Conservation (phyloP, 1,284 basidiomycete species). For the Megacollybia platyphylla region DNA sequence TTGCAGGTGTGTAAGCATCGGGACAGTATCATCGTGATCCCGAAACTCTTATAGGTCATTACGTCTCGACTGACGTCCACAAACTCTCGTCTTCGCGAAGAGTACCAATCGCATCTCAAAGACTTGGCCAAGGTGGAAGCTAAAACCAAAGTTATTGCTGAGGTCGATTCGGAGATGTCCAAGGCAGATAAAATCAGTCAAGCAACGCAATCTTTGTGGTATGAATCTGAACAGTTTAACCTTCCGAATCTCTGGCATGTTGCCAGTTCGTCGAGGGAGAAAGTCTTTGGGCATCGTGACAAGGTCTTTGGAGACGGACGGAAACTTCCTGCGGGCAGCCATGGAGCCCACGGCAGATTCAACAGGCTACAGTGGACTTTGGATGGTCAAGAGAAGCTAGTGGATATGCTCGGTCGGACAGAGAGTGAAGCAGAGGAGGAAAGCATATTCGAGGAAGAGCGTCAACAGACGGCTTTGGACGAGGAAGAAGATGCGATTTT, state of each 20-base stretch:
- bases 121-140: conserved; percentile 32
- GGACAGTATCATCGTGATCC: not conserved
- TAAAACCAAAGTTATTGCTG: conserved; percentile 30
- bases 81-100: conserved; percentile 39
- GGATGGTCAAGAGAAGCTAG: conserved; percentile 44
- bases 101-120: conserved; percentile 38
- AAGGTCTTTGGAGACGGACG: conserved; percentile 38
- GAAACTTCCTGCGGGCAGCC: conserved; percentile 28
- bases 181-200: conserved; percentile 42
- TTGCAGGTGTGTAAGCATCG: conserved; percentile 20
- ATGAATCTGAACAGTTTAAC: conserved; percentile 59
- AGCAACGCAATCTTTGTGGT: conserved; percentile 53
- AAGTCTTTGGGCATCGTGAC: conserved; percentile 48
- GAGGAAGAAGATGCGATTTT: conserved; percentile 41
- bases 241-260: conserved; percentile 53
- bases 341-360: conserved; percentile 43
- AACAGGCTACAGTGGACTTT: conserved; percentile 58
- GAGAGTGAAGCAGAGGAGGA: conserved; percentile 70
- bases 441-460: conserved; percentile 22
- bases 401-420: conserved; percentile 56
- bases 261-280: conserved; percentile 44
- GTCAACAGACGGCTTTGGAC: conserved; percentile 30
- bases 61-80: conserved; percentile 36
- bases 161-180: conserved; percentile 34
- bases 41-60: conserved; percentile 25